Base-by-base conservation (phyloP, 2,329 filamentous ascomycete genomes). In the Colletotrichum lupini region DNA sequence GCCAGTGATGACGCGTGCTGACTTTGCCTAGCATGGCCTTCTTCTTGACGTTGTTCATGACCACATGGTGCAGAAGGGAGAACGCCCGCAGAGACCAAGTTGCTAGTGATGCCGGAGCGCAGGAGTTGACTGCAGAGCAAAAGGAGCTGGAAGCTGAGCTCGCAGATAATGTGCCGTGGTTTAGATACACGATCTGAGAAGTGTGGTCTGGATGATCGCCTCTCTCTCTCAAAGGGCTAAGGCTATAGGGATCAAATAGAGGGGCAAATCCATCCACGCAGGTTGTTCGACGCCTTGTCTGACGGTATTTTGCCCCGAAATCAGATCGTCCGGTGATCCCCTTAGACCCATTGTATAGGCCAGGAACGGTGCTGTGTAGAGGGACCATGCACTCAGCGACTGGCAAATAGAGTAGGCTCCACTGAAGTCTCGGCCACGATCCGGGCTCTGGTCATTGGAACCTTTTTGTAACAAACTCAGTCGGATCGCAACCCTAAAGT, bases 21-120 rank as follows among this genome's bases (percentile, higher is more conserved):
- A 80, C 42, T 74, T 7, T 22, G 0, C 14, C 3, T 37, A 73
- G 70, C 53, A 73, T 81, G 76, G 80, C 80, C 2, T 81, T 82
- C 60, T 74, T 79, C 42, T 63, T 81, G 58, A 81, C 79, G 2
- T 63, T 79, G 0, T 79, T 79, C 62, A 82, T 82, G 81, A 80
- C 78, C 0, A 71, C 68, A 4, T 82, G 79, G 77, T 80, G 78
- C 37, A 76, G 77, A 1, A 63, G 74, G 11, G 81, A 82, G 70
- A 82, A 82, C 55, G 74, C 77, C 1, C 77, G 80, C 6, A 77
- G 80, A 5, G 80, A 81, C 35, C 71, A 68, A 4, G 19, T 77
- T 2, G 65, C 73, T 9, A 64, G 57, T 4, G 76, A 77, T n/a
- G 42, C 22, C 3, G 66, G 59, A 9, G 42, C n/a, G 5, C 70